A percentile compares a stretch with the other conserved stretches of the same genome.
phyloP scores from a whole-genome alignment of 1,139 yeast species.

The Hemisphaericaspora xylanilytica region DNA sequence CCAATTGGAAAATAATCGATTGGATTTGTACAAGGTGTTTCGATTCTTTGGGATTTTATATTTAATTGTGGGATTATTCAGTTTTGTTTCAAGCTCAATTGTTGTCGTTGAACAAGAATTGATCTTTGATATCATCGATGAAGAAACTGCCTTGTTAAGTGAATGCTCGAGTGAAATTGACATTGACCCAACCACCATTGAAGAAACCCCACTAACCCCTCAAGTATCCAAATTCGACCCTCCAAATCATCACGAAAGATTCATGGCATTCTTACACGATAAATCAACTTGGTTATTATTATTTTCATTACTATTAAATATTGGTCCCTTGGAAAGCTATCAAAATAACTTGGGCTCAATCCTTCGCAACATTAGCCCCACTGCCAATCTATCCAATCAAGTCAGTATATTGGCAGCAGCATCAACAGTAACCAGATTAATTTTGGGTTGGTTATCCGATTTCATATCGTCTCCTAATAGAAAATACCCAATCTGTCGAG shows the following conservation, averaged over 20 bases:
- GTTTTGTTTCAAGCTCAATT: conserved; percentile 61
- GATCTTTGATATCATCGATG: conserved; percentile 34
- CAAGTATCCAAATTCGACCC: conserved; percentile 28
- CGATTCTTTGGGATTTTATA: conserved; percentile 56
- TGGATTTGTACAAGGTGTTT: conserved; percentile 57
- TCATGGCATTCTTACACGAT: conserved; percentile 54
- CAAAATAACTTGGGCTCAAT: conserved; percentile 80
- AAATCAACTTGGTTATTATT: conserved; percentile 65
- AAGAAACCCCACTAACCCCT: conserved; percentile 1
- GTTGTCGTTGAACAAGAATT: conserved; percentile 62
- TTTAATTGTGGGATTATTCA: conserved; percentile 52
- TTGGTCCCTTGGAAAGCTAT: conserved; percentile 88
- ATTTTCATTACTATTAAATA: conserved; percentile 58
- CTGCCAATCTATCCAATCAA: conserved; percentile 52
- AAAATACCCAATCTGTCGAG: conserved; percentile 27
- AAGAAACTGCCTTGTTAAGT: conserved; percentile 17
- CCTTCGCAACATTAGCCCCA: conserved; percentile 27
- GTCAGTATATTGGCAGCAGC: conserved; percentile 40
- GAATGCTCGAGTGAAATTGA: conserved; percentile 3
- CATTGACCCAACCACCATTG: not conserved
- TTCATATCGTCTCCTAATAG: conserved; percentile 30
- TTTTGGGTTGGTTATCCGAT: conserved; percentile 69
- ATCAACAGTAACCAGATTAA: conserved; percentile 48
- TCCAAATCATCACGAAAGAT: conserved; percentile 48
- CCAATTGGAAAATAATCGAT: conserved; percentile 17